phyloP scores from a whole-genome alignment of 2,329 filamentous ascomycete genomes.

The Beauveria varroae region DNA sequence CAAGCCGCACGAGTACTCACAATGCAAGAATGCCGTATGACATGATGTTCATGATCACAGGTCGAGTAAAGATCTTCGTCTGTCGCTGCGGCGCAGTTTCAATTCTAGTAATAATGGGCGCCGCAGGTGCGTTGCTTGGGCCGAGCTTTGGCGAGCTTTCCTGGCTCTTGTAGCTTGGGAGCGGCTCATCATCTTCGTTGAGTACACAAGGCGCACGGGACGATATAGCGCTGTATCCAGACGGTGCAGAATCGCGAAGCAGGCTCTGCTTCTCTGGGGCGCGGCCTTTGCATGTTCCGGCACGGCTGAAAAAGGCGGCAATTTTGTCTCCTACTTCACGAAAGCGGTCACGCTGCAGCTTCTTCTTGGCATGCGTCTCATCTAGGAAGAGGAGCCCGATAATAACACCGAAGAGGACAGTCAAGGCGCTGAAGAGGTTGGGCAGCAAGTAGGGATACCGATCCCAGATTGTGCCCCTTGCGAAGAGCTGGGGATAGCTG shows the following conservation, averaged over 20 bases:
- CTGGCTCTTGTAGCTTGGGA: constrained; percentile 61
- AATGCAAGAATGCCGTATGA: constrained; percentile 91
- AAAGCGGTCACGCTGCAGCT: constrained; percentile 66
- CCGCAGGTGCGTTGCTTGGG: constrained; percentile 21
- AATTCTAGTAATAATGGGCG: constrained; percentile 14
- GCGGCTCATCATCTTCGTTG: constrained; percentile 45
- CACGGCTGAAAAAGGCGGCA: constrained; percentile 32
- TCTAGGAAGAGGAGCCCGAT: constrained; percentile 83
- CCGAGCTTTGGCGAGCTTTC: constrained; percentile 45
- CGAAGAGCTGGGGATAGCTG: constrained; percentile 70
- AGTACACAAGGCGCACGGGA: background rate
- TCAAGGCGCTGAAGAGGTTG: constrained; percentile 80
- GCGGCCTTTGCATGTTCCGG: constrained; percentile 26
- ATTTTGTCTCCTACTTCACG: constrained; percentile 70
- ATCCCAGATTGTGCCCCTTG: constrained; percentile 70
- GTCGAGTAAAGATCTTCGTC: constrained; percentile 66
- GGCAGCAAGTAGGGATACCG: constrained; percentile 83
- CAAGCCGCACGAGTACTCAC: constrained; percentile 49
- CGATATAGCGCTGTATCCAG: constrained; percentile 51
- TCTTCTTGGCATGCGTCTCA: constrained; percentile 84
- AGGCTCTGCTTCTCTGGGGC: constrained; percentile 54
- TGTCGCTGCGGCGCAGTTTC: constrained; percentile 14
- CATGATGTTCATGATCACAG: constrained; percentile 79
- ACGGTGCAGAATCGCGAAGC: constrained; percentile 52
- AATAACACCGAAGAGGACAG: constrained; percentile 67